Base-by-base conservation (phyloP, 352 stramenopile genomes). In the Globisporangium sylvaticum region DNA sequence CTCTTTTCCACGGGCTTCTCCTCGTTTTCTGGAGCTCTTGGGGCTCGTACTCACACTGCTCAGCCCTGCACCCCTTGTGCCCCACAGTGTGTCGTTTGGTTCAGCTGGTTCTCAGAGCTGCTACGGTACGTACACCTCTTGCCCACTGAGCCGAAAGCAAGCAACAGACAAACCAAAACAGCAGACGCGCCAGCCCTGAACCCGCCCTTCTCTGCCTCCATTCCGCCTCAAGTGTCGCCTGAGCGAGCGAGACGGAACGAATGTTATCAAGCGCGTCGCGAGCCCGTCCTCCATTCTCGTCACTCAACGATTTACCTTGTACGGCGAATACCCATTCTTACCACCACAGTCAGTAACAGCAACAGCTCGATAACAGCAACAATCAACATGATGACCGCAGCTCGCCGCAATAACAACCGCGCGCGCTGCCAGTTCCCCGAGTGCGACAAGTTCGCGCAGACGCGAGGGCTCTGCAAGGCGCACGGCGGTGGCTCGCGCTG, bases 361-460 rank as follows among this genome's bases (percentile, higher is more conserved):
- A 48, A 7, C 39, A 15, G 34, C 31, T 42, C 34, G 12, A 42
- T 42, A 42, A 67, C 67, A 87, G 72, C 71, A 68, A 67, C 68
- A 42, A 20, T 69, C 29, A 76, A 29, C 55, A 78, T 71, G 62
- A 73, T 70, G 69, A 52, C 69, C 10, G 53, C 60, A 60, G 60
- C 64, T 25, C 75, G 81, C 61, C 80, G 83, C 74, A 90, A 87
- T 67, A 76, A 71, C 66, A 93, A 86, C 72, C 87, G 87, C 52
- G 87, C 87, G 34, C 80, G 86, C 42, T 95, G 87, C 66, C 84
- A 92, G 46, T 81, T 88, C 55, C 70, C 71, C 14, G 71, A 65
- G n/a, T 95, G 87, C 74, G 80, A 91, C 56, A 95, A 95, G 74
- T 95, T 93, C 76, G 87, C 84, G 5, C 87, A 95, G 74, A 93